A percentile compares a stretch with the other conserved stretches of the same genome.
phyloP scores from a whole-genome alignment of 2,329 filamentous ascomycete genomes.

The Alternaria arbusti region DNA sequence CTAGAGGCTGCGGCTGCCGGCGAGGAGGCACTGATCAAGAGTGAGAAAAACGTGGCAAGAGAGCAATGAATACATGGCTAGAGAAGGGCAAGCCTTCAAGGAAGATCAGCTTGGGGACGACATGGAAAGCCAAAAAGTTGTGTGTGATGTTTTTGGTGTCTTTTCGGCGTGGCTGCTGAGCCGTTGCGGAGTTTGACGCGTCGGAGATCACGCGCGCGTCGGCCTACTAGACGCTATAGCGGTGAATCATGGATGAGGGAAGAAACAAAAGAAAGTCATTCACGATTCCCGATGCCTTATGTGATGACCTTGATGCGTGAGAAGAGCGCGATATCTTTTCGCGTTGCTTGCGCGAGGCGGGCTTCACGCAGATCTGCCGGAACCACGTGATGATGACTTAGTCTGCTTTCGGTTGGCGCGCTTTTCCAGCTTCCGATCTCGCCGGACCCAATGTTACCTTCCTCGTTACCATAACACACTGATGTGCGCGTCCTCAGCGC shows the following conservation, averaged over 20 bases:
- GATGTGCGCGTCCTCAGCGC: neutral
- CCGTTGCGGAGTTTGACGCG: neutral
- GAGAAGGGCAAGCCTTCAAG: no score
- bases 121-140: no score
- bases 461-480: neutral
- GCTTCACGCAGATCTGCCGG: neutral
- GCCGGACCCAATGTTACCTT: neutral
- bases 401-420: neutral
- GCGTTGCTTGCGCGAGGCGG: neutral
- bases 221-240: neutral
- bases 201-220: neutral
- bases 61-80: no score
- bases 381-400: rapidly evolving
- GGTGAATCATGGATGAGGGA: rapidly evolving
- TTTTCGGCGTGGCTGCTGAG: neutral
- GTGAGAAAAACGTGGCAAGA: no score
- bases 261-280: neutral
- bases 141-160: no score
- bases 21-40: no score
- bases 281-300: neutral
- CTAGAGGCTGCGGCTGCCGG: neutral
- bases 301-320: neutral
- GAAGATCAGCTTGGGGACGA: no score
- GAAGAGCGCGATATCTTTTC: neutral
- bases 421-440: neutral